Conservation (phyloP, 176 grass and related monocot species). For the Ensete glaucum region DNA sequence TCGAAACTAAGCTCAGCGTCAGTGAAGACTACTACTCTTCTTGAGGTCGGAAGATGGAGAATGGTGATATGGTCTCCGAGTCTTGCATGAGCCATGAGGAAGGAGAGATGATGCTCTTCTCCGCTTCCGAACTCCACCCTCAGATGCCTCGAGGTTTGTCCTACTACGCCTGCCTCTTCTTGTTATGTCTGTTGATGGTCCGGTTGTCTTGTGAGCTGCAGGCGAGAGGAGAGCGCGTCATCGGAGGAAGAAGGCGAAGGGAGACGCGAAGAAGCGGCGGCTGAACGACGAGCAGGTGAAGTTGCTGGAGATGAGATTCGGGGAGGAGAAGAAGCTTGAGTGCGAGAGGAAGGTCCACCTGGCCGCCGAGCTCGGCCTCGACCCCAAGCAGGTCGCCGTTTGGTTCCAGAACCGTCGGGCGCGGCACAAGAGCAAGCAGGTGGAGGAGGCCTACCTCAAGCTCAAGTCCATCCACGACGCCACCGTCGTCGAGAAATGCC, state of each 20-base stretch:
- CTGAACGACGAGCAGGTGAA: constrained; percentile 65
- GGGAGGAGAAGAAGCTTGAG: constrained; percentile 72
- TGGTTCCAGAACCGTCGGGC: constrained; percentile 98
- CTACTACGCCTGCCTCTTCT: neutral
- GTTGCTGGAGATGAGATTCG: constrained; percentile 64
- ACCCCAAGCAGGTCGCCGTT: constrained; percentile 84
- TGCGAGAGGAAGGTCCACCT: constrained; percentile 67
- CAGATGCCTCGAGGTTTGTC: constrained; percentile 19
- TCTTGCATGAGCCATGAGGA: constrained; percentile 6
- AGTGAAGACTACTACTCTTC: too few species aligned
- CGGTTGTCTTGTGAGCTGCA: neutral
- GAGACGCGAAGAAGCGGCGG: constrained; percentile 51
- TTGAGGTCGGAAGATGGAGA: neutral
- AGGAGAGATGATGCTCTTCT: constrained; percentile 38
- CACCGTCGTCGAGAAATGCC: constrained; percentile 60
- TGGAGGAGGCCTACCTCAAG: constrained; percentile 78
- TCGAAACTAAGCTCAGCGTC: too few species aligned
- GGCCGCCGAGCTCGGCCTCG: constrained; percentile 58
- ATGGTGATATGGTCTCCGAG: neutral
- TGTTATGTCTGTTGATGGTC: neutral
- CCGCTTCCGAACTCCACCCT: constrained; percentile 31
- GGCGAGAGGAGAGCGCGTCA: constrained; percentile 43
- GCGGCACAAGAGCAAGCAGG: constrained; percentile 84
- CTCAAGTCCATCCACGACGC: constrained; percentile 72
- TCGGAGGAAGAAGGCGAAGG: constrained; percentile 40